Percentiles rank a stretch among this genome's conserved stretches.
These are phyloP conservation scores for Besnoitia besnoiti DNA, from an alignment of 169 alveolate species.

Conservation along the genomic window DNA sequence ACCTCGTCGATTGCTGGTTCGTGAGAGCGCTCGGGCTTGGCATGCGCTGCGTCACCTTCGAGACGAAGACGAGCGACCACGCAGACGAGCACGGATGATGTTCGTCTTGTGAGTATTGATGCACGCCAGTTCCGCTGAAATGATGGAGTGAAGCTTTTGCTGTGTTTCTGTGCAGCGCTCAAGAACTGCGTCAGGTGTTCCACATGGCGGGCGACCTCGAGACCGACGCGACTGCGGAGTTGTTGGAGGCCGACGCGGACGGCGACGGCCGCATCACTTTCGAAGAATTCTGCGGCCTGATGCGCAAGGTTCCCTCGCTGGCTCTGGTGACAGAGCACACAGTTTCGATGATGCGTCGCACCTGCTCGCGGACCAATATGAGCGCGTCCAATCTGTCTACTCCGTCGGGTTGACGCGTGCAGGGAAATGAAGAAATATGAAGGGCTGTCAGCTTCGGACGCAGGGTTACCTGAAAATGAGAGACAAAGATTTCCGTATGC, in stretches of 20 bases:
- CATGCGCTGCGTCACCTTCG: no score
- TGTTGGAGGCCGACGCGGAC: slow-evolving; percentile 72
- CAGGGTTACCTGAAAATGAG: no score
- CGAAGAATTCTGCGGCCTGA: slow-evolving; percentile 72
- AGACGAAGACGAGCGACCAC: no score
- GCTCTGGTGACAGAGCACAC: slow-evolving; percentile 73
- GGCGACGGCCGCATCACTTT: slow-evolving; percentile 73
- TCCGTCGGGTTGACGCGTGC: no score
- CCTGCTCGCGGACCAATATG: slow-evolving; percentile 42
- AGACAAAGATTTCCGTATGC: no score
- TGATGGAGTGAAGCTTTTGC: background rate
- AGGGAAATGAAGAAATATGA: no score
- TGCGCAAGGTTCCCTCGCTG: slow-evolving; percentile 73
- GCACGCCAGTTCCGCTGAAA: background rate
- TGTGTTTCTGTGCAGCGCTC: slow-evolving; percentile 64
- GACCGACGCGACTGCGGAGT: slow-evolving; percentile 67
- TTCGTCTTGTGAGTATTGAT: background rate
- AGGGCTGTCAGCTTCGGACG: no score
- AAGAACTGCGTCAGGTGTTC: slow-evolving; percentile 73
- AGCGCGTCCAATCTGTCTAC: background rate
- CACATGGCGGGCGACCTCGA: slow-evolving; percentile 75
- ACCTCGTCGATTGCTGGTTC: no score
- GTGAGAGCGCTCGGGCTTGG: no score
- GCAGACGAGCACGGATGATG: no score
- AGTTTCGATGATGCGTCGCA: slow-evolving; percentile 64